These are phyloP conservation scores for Aspergillus neoniger DNA, from an alignment of 2,329 filamentous ascomycete species.

Conservation along the genomic window DNA sequence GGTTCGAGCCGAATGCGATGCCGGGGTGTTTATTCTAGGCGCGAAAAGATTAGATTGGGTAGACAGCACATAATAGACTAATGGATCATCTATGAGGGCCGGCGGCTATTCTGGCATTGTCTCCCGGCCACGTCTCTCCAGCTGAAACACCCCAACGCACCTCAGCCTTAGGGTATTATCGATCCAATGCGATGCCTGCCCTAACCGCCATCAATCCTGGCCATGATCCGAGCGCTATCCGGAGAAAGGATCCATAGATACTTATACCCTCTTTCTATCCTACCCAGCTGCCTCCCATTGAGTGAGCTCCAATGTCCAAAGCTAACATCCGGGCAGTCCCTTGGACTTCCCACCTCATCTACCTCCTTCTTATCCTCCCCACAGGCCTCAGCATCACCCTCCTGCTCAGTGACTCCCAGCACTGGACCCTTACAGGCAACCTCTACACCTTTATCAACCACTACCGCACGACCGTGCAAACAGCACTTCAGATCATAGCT, in stretches of 20 bases:
- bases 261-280: background rate
- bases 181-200: background rate
- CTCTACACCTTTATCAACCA: background rate
- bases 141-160: background rate
- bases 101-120: background rate
- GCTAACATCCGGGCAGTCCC: background rate
- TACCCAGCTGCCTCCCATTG: too few relatives aligned
- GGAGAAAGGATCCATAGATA: background rate
- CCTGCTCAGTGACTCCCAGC: background rate
- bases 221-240: background rate
- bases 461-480: conserved; percentile 2
- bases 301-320: background rate
- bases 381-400: background rate
- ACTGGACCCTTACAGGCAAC: background rate
- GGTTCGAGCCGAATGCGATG: conserved; percentile 14
- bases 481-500: background rate
- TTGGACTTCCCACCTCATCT: background rate
- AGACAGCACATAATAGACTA: background rate
- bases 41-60: background rate
- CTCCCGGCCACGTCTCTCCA: too few relatives aligned
- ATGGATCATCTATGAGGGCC: background rate
- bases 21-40: conserved; percentile 15
- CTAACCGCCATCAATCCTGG: background rate
- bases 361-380: background rate
- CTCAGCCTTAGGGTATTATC: background rate